Evolutionary conservation across 1,284 basidiomycete species (phyloP).

Genomic region (Xerocomus cyaneibrunnescens): DNA sequence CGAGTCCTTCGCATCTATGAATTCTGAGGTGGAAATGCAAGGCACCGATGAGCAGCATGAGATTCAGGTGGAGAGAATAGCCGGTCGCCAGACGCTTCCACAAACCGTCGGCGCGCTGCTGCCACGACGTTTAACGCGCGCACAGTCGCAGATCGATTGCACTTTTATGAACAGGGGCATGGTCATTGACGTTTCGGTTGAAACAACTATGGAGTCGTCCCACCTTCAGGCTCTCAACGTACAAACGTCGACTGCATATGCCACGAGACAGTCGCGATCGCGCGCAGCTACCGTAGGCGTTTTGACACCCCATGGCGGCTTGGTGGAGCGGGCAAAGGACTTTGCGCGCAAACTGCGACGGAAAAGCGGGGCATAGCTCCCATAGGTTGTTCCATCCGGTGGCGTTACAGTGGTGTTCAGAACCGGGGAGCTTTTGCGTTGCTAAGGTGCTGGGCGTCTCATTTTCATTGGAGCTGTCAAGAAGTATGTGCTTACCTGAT

Average conservation of each 20-base stretch:
- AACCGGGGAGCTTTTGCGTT: constrained; percentile 15
- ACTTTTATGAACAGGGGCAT: constrained; percentile 35
- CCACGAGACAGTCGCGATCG: constrained; percentile 34
- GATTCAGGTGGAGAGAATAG: constrained; percentile 58
- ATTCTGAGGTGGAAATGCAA: constrained; percentile 37
- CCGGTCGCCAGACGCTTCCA: constrained; percentile 49
- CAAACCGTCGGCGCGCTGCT: constrained; percentile 50
- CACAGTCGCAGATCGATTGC: constrained; percentile 46
- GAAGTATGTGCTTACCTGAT: constrained; percentile 15
- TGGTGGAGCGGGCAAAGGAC: constrained; percentile 50
- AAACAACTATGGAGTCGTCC: constrained; percentile 50
- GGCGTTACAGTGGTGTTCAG: constrained; percentile 23
- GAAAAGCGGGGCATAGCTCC: constrained; percentile 38
- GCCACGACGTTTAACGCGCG: constrained; percentile 52
- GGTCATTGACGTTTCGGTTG: constrained; percentile 58
- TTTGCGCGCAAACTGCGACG: constrained; percentile 51
- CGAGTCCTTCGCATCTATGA: constrained; percentile 51
- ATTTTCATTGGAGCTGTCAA: constrained; percentile 10
- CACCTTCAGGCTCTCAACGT: constrained; percentile 30
- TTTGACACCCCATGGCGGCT: constrained; percentile 31
- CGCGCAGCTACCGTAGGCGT: constrained; percentile 44
- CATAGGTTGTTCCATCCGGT: constrained; percentile 9
- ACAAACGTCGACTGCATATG: constrained; percentile 41
- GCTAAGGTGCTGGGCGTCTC: constrained; percentile 27
- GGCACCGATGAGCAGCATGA: constrained; percentile 50